These are phyloP conservation scores for Amanita pseudoporphyria DNA, from an alignment of 768 basidiomycete genomes.

Conservation along the genomic window DNA sequence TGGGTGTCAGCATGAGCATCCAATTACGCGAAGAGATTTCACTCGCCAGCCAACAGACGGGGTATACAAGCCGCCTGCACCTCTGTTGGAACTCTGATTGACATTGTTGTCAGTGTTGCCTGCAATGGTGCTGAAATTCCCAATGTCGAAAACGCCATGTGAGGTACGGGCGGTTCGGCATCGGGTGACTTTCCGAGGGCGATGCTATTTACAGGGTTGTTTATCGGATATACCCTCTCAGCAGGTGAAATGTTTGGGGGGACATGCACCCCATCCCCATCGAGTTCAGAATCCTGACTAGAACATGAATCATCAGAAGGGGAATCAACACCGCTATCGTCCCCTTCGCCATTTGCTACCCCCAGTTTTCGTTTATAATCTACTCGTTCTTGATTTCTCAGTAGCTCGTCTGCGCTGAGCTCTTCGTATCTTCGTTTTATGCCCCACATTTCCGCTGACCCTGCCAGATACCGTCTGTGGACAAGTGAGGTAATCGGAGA, in stretches of 20 bases:
- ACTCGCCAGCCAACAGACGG: slow-evolving; percentile 66
- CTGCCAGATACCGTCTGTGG: too few species aligned
- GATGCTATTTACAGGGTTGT: slow-evolving; percentile 1
- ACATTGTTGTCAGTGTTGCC: slow-evolving; percentile 66
- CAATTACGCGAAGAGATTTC: not conserved
- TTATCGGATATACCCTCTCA: slow-evolving; percentile 3
- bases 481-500: too few species aligned
- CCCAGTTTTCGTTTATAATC: slow-evolving; percentile 26
- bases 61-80: slow-evolving; percentile 90
- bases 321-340: not conserved
- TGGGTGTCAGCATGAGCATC: not conserved
- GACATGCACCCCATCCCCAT: not conserved
- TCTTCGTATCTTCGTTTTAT: slow-evolving; percentile 17
- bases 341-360: slow-evolving; percentile 4
- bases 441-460: slow-evolving; percentile 7
- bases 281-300: too few species aligned
- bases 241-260: not conserved
- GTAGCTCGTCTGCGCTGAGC: slow-evolving; percentile 36
- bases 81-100: slow-evolving; percentile 76
- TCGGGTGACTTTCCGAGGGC: not conserved
- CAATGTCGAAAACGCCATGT: slow-evolving; percentile 40
- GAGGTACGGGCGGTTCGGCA: slow-evolving; percentile 6
- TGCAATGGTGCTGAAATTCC: slow-evolving; percentile 54
- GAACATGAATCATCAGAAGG: too few species aligned
- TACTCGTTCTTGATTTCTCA: slow-evolving; percentile 34